Evolutionary conservation across 441 rosid species (phyloP), one percentile per base, ranked within the genome.

Genomic region (Populus hybrid): DNA sequence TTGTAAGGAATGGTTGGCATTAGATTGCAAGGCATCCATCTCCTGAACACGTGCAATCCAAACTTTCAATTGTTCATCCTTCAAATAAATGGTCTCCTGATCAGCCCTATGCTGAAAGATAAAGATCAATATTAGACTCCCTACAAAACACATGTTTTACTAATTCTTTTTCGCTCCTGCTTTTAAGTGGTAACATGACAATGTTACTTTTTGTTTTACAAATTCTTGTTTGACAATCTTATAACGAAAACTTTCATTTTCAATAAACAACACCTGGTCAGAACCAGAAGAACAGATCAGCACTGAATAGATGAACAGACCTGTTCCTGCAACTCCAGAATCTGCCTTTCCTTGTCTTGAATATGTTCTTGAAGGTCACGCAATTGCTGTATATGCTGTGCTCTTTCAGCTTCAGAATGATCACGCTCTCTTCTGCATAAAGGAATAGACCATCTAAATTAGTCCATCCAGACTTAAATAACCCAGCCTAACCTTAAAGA

Each of bases 371-470:
- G 98, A 78, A 94, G 88, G 69, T 96, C 98, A 68, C 82, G 90
- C 67, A 96, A 83, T 84, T 96, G 89, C 71, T 94, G 92, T 72
- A 91, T 80, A 73, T 88, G 96, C 57, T 96, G 99, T 61, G 89
- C 85, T 85, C 95, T 91, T 87, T 96, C 99, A 81, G 96, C 97
- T 80, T 94, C 99, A 77, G 97, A 90, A 83, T 92, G 97, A 87
- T 96, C 98, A 85, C 92, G 98, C 83, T 96, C 99, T 81, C 98
- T 91, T 86, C 99, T 96, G 92, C 82, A 84, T 57, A 73, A 76
- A 57, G 28, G 74, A 75, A 69, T 16, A 78, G 57, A 23, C 35
- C 76, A 78, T 69, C 70, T 69, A 23, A 76, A 74, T 74, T 40
- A 71, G 9, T 28, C 78, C 38, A 28, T 35, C 59, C n/a, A 67